These are phyloP conservation scores for Magnolia officinalis DNA, from an alignment of 164 flowering plant species.

Conservation along the genomic window DNA sequence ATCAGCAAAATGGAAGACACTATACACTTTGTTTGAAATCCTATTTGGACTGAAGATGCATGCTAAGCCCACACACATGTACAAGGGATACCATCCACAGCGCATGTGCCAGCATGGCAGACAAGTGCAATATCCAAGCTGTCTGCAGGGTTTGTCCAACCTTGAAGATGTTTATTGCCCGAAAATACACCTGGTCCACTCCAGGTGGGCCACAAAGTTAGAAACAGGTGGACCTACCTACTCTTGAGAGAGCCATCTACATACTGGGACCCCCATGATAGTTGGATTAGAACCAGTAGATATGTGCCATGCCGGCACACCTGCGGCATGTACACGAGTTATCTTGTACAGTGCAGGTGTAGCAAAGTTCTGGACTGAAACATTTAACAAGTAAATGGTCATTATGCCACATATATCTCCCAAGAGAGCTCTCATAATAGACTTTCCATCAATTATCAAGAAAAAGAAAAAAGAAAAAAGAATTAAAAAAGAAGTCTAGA, in stretches of 20 bases:
- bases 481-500: neutral
- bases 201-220: neutral
- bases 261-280: neutral
- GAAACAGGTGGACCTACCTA: neutral
- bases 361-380: neutral
- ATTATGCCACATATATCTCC: neutral
- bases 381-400: neutral
- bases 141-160: neutral
- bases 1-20: neutral
- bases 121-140: neutral
- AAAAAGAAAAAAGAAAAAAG: neutral
- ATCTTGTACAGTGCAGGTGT: neutral
- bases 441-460: neutral
- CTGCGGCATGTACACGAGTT: neutral
- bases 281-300: neutral
- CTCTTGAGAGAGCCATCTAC: neutral
- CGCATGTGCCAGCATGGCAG: neutral
- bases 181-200: neutral
- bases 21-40: neutral
- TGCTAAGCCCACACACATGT: neutral
- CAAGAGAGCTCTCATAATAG: no score
- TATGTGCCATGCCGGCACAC: neutral
- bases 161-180: neutral
- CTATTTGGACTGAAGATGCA: neutral
- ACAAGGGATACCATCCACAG: neutral